phyloP scores from a whole-genome alignment of 805 yeast species.

The Teunomyces gatunensis region DNA sequence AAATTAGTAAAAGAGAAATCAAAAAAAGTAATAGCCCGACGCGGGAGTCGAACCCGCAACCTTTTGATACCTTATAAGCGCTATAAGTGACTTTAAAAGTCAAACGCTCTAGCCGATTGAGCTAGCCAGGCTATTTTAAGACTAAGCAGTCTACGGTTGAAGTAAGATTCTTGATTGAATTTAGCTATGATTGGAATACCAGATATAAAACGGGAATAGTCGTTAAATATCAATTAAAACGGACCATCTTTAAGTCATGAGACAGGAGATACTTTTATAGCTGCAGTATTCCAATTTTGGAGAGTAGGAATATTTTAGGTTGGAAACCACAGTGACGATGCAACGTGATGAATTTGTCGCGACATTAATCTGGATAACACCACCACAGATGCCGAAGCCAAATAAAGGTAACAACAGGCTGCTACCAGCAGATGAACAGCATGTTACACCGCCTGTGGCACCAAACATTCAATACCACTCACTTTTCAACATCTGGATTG shows the following conservation, averaged over 20 bases:
- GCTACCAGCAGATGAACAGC: background rate
- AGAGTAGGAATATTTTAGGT: background rate
- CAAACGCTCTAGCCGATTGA: conserved; percentile 29
- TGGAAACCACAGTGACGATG: background rate
- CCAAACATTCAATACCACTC: conserved; percentile 15
- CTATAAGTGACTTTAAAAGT: conserved; percentile 16
- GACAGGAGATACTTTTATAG: too few relatives aligned
- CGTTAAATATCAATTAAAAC: too few relatives aligned
- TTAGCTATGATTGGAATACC: too few relatives aligned
- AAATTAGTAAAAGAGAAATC: background rate
- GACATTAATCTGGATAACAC: background rate
- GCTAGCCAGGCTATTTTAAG: conserved; percentile 22
- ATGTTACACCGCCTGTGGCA: background rate
- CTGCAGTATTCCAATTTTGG: too few relatives aligned
- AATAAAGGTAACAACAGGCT: background rate
- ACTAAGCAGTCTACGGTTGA: background rate
- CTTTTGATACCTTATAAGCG: conserved; percentile 19
- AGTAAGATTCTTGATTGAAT: background rate
- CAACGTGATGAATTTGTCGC: conserved; percentile 1
- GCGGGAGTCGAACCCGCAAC: conserved; percentile 30
- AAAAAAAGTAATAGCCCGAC: conserved; percentile 18
- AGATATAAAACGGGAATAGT: too few relatives aligned
- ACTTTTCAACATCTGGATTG: conserved; percentile 35
- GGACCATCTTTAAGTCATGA: too few relatives aligned
- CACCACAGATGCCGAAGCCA: conserved; percentile 1